Conservation (phyloP, 306 rosid species). For the Sindora glabra region DNA sequence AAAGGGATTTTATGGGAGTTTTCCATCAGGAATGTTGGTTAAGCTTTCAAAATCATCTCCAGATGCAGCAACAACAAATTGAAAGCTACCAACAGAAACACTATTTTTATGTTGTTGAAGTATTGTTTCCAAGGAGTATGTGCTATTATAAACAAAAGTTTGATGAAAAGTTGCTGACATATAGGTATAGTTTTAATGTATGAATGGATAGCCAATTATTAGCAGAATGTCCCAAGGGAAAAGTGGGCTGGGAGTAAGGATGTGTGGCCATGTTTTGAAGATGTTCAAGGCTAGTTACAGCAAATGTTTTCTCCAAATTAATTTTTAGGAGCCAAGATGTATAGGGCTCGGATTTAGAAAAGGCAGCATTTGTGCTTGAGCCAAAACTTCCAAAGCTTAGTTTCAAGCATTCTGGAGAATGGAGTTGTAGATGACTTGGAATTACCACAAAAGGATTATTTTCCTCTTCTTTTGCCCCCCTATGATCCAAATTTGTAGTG, state of each 20-base stretch:
- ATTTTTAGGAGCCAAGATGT: constrained; percentile 30
- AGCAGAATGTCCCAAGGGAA: constrained; percentile 86
- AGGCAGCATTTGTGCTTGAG: constrained; percentile 36
- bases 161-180: constrained; percentile 98
- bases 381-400: no score
- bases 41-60: constrained; percentile 92
- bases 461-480: constrained; percentile 47
- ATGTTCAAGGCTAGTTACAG: constrained; percentile 60
- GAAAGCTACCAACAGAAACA: constrained; percentile 89
- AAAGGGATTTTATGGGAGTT: constrained; percentile 70
- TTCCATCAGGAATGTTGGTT: constrained; percentile 86
- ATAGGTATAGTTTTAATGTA: constrained; percentile 94
- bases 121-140: constrained; percentile 88
- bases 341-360: constrained; percentile 40
- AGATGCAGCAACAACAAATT: constrained; percentile 73
- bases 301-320: constrained; percentile 57
- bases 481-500: constrained; percentile 58
- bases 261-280: constrained; percentile 93
- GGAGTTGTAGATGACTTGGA: constrained; percentile 78
- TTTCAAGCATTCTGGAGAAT: constrained; percentile 73
- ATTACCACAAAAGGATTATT: constrained; percentile 67
- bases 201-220: constrained; percentile 87
- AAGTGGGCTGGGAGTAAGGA: constrained; percentile 86
- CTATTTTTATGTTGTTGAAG: constrained; percentile 94
- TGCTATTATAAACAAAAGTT: constrained; percentile 78